These are phyloP conservation scores for Colletotrichum sansevieriae DNA, from an alignment of 2,329 filamentous ascomycete species.

Conservation along the genomic window DNA sequence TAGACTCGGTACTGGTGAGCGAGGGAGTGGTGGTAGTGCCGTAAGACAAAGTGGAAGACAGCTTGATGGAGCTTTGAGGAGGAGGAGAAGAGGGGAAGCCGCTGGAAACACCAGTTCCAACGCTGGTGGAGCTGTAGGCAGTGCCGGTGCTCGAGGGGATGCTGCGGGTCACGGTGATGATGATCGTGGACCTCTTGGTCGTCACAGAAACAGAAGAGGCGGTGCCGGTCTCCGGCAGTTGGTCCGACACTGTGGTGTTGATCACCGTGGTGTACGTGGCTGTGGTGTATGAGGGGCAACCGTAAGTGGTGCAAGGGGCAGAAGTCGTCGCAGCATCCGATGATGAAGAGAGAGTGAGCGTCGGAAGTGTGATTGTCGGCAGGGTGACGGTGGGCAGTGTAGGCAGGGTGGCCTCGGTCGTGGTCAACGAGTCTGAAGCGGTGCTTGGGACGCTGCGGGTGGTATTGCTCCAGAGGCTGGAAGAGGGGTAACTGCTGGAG, in stretches of 20 bases:
- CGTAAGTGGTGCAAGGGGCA: constrained; percentile 18
- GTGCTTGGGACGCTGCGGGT: constrained; percentile 15
- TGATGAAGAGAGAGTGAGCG: not conserved
- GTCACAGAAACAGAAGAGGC: constrained; percentile 10
- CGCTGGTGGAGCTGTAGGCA: constrained; percentile 12
- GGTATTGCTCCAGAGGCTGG: constrained; percentile 28
- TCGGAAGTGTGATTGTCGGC: not conserved
- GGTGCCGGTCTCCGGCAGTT: constrained; percentile 16
- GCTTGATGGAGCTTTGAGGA: constrained; percentile 17
- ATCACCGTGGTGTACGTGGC: constrained; percentile 31
- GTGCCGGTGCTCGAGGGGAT: constrained; percentile 21
- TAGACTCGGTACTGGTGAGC: not conserved
- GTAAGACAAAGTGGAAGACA: constrained; percentile 34
- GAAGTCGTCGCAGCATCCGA: not conserved
- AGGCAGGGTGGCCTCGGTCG: constrained; percentile 4
- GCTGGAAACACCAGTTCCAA: constrained; percentile 18
- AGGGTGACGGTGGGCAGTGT: constrained; percentile 17
- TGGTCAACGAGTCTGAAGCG: not conserved
- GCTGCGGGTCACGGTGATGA: constrained; percentile 26
- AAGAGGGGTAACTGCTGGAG: constrained; percentile 2
- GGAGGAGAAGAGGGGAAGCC: not conserved
- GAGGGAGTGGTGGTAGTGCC: constrained; percentile 16
- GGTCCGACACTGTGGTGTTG: constrained; percentile 32
- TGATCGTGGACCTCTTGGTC: constrained; percentile 22
- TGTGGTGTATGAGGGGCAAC: constrained; percentile 21